These are phyloP conservation scores for Xylaria sp. DNA, from an alignment of 2,329 filamentous ascomycete species.

Conservation along the genomic window DNA sequence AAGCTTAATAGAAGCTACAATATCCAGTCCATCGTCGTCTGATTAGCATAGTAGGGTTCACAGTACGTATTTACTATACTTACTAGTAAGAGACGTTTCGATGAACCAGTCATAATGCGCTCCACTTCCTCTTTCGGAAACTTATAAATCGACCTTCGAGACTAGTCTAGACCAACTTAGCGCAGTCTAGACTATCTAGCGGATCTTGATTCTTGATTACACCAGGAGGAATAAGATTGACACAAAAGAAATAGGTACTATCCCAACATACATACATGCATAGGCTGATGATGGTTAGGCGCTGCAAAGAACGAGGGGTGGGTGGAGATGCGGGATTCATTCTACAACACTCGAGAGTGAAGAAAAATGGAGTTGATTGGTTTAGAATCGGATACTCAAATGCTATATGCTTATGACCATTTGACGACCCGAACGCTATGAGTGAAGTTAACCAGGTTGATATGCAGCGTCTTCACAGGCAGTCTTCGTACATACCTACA, in stretches of 20 bases:
- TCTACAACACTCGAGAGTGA: background rate
- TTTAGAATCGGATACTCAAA: too few species aligned
- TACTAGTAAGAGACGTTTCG: background rate
- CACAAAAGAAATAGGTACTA: background rate
- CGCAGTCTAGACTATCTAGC: background rate
- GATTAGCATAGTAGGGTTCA: background rate
- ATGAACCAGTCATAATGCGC: background rate
- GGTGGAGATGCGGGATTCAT: background rate
- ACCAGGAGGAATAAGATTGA: background rate
- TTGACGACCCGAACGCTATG: too few species aligned
- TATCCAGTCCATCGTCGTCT: background rate
- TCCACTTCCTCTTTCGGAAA: slow-evolving; percentile 28
- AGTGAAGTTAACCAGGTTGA: too few species aligned
- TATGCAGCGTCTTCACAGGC: too few species aligned
- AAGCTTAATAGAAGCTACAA: background rate
- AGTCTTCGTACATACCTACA: too few species aligned
- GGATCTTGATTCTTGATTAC: too few species aligned
- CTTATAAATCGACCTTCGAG: background rate
- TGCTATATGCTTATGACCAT: too few species aligned
- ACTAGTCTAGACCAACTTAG: background rate
- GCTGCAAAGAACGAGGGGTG: too few species aligned
- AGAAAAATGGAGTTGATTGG: background rate
- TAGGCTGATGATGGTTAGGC: background rate
- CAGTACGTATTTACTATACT: background rate
- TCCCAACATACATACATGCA: background rate